Conservation (phyloP, 441 rosid genomes). For the Capsella rubella region DNA sequence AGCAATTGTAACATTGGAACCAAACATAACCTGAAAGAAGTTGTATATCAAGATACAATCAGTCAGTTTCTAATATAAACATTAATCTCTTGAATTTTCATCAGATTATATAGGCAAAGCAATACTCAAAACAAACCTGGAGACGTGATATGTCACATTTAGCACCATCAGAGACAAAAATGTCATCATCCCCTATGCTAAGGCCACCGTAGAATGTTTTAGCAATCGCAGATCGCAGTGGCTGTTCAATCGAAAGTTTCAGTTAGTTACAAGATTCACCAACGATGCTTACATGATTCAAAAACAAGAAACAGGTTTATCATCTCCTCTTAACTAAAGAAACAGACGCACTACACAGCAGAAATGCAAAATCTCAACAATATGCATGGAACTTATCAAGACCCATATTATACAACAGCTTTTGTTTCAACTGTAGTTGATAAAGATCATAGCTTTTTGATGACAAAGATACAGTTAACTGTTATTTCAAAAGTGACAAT, state of each 20-base stretch:
- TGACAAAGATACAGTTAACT: neutral
- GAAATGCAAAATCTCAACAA: neutral
- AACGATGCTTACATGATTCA: neutral
- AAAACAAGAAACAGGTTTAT: neutral
- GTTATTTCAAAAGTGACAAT: neutral
- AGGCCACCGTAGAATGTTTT: conserved; percentile 75
- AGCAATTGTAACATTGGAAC: conserved; percentile 55
- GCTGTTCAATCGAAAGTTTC: conserved; percentile 50
- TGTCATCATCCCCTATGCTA: conserved; percentile 80
- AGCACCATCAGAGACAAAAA: conserved; percentile 98
- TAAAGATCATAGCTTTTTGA: neutral
- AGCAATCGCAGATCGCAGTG: conserved; percentile 78
- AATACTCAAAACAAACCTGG: conserved; percentile 63
- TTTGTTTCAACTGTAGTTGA: neutral
- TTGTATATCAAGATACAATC: neutral
- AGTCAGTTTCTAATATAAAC: neutral
- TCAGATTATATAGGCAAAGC: neutral
- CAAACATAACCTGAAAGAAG: conserved; percentile 75
- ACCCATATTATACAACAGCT: neutral
- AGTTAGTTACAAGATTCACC: neutral
- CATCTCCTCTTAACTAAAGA: neutral
- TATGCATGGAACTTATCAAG: neutral
- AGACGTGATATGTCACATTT: conserved; percentile 97
- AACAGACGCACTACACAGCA: neutral
- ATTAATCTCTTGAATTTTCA: neutral